These are phyloP conservation scores for Gossypium davidsonii DNA, from an alignment of 441 rosid species.

Conservation along the genomic window DNA sequence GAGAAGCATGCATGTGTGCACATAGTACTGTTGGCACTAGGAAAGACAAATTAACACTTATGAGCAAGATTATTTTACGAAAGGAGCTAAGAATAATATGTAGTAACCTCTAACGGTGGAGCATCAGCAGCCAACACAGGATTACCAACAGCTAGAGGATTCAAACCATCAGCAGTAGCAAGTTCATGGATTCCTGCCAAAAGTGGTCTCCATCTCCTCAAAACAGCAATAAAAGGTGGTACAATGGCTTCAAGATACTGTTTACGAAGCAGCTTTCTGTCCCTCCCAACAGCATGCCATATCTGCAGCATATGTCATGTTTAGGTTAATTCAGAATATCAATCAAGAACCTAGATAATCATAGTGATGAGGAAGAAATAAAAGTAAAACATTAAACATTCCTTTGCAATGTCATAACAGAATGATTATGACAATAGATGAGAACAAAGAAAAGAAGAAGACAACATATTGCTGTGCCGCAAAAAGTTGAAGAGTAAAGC, in stretches of 20 bases:
- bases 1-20: background rate
- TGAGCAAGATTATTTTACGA: slow-evolving; percentile 9
- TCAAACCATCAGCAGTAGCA: slow-evolving; percentile 92
- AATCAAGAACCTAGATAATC: slow-evolving; percentile 13
- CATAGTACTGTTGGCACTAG: slow-evolving; percentile 4
- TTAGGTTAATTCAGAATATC: slow-evolving; percentile 5
- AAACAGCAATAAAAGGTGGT: slow-evolving; percentile 94
- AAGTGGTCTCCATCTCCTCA: slow-evolving; percentile 98
- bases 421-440: slow-evolving; percentile 13
- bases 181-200: slow-evolving; percentile 97
- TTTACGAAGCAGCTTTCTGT: slow-evolving; percentile 76
- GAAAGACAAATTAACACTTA: slow-evolving; percentile 15
- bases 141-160: slow-evolving; percentile 92
- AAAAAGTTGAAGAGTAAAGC: background rate
- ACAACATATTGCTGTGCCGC: background rate
- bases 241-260: slow-evolving; percentile 87
- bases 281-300: slow-evolving; percentile 94
- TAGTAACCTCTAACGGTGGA: slow-evolving; percentile 78
- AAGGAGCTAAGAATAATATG: slow-evolving; percentile 16
- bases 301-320: slow-evolving; percentile 39
- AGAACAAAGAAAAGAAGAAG: slow-evolving; percentile 18
- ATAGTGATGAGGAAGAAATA: slow-evolving; percentile 10
- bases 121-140: slow-evolving; percentile 94
- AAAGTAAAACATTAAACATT: background rate
- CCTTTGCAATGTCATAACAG: slow-evolving; percentile 12